These are phyloP conservation scores for Lactuca sativa DNA, from an alignment of 129 eudicot species.

Conservation along the genomic window DNA sequence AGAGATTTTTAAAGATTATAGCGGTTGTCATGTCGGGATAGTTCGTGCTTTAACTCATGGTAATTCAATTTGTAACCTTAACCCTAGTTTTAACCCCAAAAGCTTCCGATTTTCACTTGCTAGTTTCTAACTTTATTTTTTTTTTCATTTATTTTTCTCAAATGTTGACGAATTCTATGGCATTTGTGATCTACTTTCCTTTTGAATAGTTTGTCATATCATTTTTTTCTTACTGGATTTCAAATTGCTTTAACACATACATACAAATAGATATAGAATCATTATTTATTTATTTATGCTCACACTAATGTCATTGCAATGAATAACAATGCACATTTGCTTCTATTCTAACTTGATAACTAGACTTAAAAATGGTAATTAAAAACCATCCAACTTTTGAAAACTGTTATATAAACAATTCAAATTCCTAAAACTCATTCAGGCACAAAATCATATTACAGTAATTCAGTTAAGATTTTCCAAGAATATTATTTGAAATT, in stretches of 20 bases:
- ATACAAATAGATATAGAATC: no score
- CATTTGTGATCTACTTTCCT: conserved; percentile 65
- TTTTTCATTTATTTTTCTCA: conserved; percentile 28
- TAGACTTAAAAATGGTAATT: no score
- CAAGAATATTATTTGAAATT: no score
- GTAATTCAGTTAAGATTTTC: no score
- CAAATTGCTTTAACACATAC: not conserved
- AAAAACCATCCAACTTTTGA: no score
- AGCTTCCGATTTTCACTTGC: not conserved
- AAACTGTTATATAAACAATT: no score
- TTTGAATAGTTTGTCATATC: not conserved
- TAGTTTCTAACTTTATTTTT: not conserved
- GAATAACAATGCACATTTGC: no score
- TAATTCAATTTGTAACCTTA: conserved; percentile 23
- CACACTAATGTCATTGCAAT: no score
- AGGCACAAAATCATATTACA: no score
- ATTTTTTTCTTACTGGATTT: not conserved
- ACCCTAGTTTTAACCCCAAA: conserved; percentile 7
- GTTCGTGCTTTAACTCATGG: conserved; percentile 74
- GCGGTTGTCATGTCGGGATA: conserved; percentile 66
- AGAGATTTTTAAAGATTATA: conserved; percentile 77
- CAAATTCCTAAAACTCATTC: no score
- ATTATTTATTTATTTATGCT: no score
- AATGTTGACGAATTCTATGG: conserved; percentile 89
- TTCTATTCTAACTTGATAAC: no score